A percentile compares a stretch with the other conserved stretches of the same genome.
phyloP scores from a whole-genome alignment of 2,329 filamentous ascomycete genomes.

The Fusarium sterilihyphosum region DNA sequence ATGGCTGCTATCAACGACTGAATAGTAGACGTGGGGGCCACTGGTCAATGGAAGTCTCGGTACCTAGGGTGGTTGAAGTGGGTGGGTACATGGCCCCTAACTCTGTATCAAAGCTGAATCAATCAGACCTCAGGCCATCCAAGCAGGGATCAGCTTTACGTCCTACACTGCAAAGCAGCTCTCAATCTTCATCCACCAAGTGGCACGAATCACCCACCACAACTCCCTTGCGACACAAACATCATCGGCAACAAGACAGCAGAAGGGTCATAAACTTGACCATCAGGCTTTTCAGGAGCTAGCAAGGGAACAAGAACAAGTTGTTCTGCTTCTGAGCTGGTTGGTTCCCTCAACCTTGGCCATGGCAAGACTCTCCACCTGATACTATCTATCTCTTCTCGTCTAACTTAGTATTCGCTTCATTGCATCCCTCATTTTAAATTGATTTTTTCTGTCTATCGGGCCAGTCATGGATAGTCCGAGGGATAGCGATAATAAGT shows the following conservation, averaged over 20 bases:
- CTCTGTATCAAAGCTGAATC: slow-evolving; percentile 7
- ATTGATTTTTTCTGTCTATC: slow-evolving; percentile 1
- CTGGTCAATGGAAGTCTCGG: background rate
- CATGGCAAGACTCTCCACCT: slow-evolving; percentile 25
- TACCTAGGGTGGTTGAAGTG: background rate
- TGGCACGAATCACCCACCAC: slow-evolving; percentile 21
- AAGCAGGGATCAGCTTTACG: slow-evolving; percentile 28
- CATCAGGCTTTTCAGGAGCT: background rate
- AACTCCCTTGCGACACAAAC: slow-evolving; percentile 10
- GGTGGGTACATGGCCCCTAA: slow-evolving; percentile 17
- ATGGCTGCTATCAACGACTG: background rate
- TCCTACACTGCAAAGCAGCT: background rate
- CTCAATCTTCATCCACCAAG: slow-evolving; percentile 12
- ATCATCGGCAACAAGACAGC: background rate
- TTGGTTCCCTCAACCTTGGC: background rate
- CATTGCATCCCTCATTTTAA: background rate
- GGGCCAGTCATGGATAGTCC: slow-evolving; percentile 20
- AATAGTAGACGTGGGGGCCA: slow-evolving; percentile 5
- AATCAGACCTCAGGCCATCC: slow-evolving; percentile 14
- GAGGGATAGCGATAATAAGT: slow-evolving; percentile 14
- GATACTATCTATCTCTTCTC: slow-evolving; percentile 10
- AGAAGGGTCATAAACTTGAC: background rate
- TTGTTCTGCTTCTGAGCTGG: background rate
- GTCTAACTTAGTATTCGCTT: background rate
- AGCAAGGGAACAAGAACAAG: background rate